Conservation (phyloP, 2,329 filamentous ascomycete genomes). For the Paraphaeosphaeria sporulosa region DNA sequence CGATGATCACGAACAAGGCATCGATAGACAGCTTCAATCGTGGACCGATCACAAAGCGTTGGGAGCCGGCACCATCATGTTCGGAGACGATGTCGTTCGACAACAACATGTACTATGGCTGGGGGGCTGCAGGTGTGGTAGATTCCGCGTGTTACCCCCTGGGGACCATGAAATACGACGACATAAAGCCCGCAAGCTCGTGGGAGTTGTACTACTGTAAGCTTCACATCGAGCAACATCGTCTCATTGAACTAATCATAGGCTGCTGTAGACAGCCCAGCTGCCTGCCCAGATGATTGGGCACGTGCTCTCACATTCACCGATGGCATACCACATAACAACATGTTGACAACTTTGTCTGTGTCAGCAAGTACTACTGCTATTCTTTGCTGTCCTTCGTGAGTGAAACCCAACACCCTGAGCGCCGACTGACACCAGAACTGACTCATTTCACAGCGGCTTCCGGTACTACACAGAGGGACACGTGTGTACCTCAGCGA, state of each 20-base stretch:
- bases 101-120: conserved; percentile 8
- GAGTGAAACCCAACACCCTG: background rate
- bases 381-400: conserved; percentile 6
- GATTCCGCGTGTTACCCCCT: background rate
- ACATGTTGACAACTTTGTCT: background rate
- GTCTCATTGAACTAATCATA: background rate
- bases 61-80: background rate
- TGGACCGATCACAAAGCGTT: conserved; percentile 2
- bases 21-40: background rate
- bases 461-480: background rate
- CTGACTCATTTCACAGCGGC: background rate
- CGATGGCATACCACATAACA: background rate
- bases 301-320: background rate
- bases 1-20: background rate
- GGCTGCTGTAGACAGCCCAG: background rate
- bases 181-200: background rate
- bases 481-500: conserved; percentile 1
- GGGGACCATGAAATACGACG: background rate
- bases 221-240: background rate
- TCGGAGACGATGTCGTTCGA: background rate
- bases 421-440: background rate
- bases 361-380: background rate
- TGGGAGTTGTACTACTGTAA: conserved; percentile 1
- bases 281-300: conserved; percentile 1
- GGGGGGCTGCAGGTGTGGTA: background rate